Base-by-base conservation (phyloP, 352 stramenopile species). In the Elongisporangium prolatum region DNA sequence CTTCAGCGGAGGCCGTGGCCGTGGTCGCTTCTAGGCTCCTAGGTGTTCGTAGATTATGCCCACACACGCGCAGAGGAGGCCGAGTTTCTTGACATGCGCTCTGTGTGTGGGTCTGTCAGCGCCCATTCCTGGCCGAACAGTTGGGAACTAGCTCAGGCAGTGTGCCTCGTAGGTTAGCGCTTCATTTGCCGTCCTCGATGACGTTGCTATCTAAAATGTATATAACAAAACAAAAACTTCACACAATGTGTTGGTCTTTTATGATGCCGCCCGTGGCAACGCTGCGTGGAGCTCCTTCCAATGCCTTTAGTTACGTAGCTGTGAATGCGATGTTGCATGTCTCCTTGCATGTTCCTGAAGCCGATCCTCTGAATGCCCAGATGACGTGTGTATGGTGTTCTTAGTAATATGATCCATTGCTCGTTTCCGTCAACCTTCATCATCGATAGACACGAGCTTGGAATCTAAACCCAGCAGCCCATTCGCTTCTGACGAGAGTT, bases 21-120 rank as follows among this genome's bases (percentile, higher is more conserved):
- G 65, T 52, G 65, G 65, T 48, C 62, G 62, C 57, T 73, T 69
- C 64, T 75, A 82, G 58, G 63, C 61, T 70, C 61, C 59, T 65
- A 65, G 60, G 63, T 61, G 25, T 56, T 56, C 37, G 56, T 79
- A 79, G 68, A 76, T 73, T 75, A 75, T 79, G 53, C 20, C 16
- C 24, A 18, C 9, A 48, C n/a, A 34, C 24, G 24, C 24, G 24
- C 24, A 34, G 7, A 28, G 37, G 37, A 18, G 21, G 18, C 18
- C 8, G 34, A 57, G 20, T 22, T 28, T 38, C 25, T 17, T 38
- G 10, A n/a, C 48, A 16, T 38, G 52, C 21, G 52, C 24, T 9
- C 28, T 34, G 25, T 48, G 52, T 56, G 8, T 48, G 52, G 25
- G 40, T 34, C 52, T 56, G 28, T 21, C 11, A 25, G 18, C n/a